Base-by-base conservation (phyloP, 2,329 filamentous ascomycete genomes). In the Neurospora sp. region DNA sequence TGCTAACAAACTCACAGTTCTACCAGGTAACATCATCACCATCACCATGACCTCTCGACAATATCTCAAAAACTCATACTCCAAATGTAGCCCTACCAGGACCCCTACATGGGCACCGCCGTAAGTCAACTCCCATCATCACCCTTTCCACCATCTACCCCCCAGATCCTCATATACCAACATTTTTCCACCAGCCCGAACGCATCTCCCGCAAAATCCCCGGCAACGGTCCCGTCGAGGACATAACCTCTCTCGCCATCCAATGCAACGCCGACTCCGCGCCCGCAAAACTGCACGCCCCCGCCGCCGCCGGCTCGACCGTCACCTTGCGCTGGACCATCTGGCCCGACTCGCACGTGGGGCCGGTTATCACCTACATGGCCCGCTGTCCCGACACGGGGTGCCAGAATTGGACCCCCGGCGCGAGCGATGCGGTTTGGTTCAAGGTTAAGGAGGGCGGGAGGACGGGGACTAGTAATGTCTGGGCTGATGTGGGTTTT, bases 341-440 rank as follows among this genome's bases (percentile, higher is more conserved):
- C 1, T 84, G 82, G 82, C 81, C 82, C 0, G 81, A 83, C 8
- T 83, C 79, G 5, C 85, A 87, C 70, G 79, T 85, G 38, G 86
- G 87, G 0, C 86, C 86, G 0, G 77, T 84, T 1, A 79, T 88
- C 69, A 88, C 86, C 0, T 88, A 88, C 75, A 87, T 89, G 85
- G 87, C 87, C 4, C 80, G 81, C 40, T 89, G 87, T 76, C 85
- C 86, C 0, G 82, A 84, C 62, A 76, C 78, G 0, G 82, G 85
- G 1, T 88, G 86, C 76, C 81, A 83, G 68, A 78, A 79, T 68
- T 87, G 81, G 74, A 77, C 81, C 70, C 85, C 86, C 6, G 82
- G 81, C 0, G 81, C 78, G 43, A 76, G 72, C 1, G 81, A 83
- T 36, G 5, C 4, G 46, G 85, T 86, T n/a, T 86, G 84, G 84